phyloP scores from a whole-genome alignment of 148 eudicot species.

The Nepenthes mirabilis region DNA sequence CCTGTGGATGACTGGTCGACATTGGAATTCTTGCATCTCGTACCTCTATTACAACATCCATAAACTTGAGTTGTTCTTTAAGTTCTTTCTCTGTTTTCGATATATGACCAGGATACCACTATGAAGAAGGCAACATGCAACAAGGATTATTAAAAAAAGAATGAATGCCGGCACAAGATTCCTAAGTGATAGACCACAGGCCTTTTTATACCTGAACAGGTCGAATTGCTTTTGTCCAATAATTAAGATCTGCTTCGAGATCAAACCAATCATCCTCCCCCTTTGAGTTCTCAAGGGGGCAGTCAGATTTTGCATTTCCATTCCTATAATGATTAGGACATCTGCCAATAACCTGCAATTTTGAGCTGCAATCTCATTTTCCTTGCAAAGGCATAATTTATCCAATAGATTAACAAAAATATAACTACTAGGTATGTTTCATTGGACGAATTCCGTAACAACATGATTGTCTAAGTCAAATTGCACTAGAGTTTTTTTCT shows the following conservation, averaged over 20 bases:
- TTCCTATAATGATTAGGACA: slow-evolving; percentile 23
- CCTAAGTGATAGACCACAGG: neutral
- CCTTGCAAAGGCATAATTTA: no score
- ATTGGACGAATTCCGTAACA: no score
- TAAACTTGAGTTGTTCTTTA: slow-evolving; percentile 85
- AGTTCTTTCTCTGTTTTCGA: slow-evolving; percentile 96
- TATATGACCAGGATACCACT: slow-evolving; percentile 99
- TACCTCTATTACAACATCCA: slow-evolving; percentile 99
- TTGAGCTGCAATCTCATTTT: neutral
- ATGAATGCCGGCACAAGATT: neutral
- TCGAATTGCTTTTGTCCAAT: slow-evolving; percentile 78
- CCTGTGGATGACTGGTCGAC: slow-evolving; percentile 95
- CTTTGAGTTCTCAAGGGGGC: slow-evolving; percentile 12
- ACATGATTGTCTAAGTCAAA: no score
- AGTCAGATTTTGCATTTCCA: slow-evolving; percentile 17
- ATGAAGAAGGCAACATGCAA: slow-evolving; percentile 6
- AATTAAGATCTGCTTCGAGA: slow-evolving; percentile 62
- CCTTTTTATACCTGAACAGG: slow-evolving; percentile 65
- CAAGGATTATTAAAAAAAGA: neutral
- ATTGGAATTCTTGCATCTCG: slow-evolving; percentile 98
- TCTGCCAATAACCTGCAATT: slow-evolving; percentile 68
- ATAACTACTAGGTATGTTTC: no score
- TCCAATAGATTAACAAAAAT: no score
- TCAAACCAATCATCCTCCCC: slow-evolving; percentile 63
- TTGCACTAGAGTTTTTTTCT: no score